Conservation (phyloP, 352 stramenopile genomes). For the Pythium myriotylum region DNA sequence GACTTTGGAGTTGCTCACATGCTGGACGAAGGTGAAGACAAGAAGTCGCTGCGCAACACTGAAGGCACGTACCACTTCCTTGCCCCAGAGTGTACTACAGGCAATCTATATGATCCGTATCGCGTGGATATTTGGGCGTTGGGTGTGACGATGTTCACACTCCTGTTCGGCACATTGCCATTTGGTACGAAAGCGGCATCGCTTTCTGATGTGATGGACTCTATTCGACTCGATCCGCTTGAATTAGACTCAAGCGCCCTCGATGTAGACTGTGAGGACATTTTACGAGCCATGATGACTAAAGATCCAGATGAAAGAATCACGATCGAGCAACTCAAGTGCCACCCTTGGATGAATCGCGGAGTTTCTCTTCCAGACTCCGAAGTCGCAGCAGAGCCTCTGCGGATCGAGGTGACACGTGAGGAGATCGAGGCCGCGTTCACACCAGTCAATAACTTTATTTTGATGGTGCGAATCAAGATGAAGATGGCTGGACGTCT, state of each 20-base stretch:
- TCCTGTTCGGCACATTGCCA: conserved; percentile 68
- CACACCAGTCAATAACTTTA: conserved; percentile 82
- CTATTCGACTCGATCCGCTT: conserved; percentile 65
- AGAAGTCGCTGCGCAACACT: conserved; percentile 62
- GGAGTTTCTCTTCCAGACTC: not conserved
- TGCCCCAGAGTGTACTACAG: conserved; percentile 78
- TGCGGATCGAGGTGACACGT: conserved; percentile 45
- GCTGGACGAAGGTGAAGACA: conserved; percentile 72
- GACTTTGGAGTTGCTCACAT: conserved; percentile 74
- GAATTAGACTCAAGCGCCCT: conserved; percentile 34
- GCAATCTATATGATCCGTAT: conserved; percentile 74
- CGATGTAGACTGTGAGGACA: conserved; percentile 43
- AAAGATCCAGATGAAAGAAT: conserved; percentile 61
- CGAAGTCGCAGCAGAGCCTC: not conserved
- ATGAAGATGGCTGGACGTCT: conserved; percentile 68
- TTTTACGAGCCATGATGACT: conserved; percentile 56
- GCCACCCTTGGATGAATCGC: conserved; percentile 48
- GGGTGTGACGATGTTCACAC: conserved; percentile 75
- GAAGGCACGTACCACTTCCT: conserved; percentile 90
- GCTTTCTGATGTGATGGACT: conserved; percentile 69
- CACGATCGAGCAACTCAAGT: conserved; percentile 54
- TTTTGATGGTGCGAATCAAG: conserved; percentile 71
- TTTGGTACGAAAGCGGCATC: conserved; percentile 64
- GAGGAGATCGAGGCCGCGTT: conserved; percentile 78
- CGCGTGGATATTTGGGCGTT: conserved; percentile 85